Conservation (phyloP, 2,329 filamentous ascomycete genomes). For the Sordariomycetes sp. region DNA sequence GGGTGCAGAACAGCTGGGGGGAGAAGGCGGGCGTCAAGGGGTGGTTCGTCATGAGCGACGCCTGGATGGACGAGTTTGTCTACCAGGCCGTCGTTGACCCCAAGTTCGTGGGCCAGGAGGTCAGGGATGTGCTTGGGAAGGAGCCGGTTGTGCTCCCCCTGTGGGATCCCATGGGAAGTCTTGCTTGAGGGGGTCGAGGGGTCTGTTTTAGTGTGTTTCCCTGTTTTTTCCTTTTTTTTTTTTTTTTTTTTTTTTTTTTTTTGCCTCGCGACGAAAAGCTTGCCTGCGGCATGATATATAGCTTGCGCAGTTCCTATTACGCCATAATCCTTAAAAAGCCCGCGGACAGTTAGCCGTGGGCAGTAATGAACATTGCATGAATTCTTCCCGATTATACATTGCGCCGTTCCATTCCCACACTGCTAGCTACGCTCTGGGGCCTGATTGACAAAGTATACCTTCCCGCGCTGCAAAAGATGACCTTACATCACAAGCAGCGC, state of each 20-base stretch:
- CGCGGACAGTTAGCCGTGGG: no score
- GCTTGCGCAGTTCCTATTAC: no score
- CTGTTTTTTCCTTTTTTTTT: not conserved
- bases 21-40: slow-evolving; percentile 56
- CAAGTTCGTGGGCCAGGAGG: slow-evolving; percentile 47
- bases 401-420: no score
- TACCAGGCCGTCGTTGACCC: slow-evolving; percentile 81
- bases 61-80: slow-evolving; percentile 67
- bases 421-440: no score
- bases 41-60: slow-evolving; percentile 82
- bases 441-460: not conserved
- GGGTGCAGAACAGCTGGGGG: slow-evolving; percentile 82
- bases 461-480: not conserved
- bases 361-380: no score
- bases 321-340: no score
- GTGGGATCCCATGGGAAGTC: slow-evolving; percentile 70
- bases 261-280: no score
- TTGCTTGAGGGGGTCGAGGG: slow-evolving; percentile 34
- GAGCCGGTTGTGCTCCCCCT: slow-evolving; percentile 58
- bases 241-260: not conserved
- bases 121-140: slow-evolving; percentile 57
- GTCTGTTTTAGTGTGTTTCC: not conserved
- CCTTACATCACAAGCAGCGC: not conserved
- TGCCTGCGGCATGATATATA: no score
- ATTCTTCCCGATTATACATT: no score